phyloP scores from a whole-genome alignment of 2,329 filamentous ascomycete genomes.

The Chrysosphaeria jannelii region DNA sequence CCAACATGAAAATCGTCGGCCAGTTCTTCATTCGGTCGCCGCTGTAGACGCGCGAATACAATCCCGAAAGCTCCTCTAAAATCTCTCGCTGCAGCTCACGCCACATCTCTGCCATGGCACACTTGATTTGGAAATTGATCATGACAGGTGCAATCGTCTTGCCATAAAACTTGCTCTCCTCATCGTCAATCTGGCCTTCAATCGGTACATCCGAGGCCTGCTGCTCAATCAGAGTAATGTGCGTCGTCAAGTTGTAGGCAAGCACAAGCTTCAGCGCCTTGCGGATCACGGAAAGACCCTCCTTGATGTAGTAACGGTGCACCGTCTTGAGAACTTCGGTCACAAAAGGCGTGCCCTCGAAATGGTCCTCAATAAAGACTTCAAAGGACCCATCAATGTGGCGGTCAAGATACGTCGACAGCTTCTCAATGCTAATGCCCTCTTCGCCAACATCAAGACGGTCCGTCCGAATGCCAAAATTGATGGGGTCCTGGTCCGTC shows the following conservation, averaged over 20 bases:
- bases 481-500: slow-evolving; percentile 34
- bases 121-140: slow-evolving; percentile 99
- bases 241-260: slow-evolving; percentile 81
- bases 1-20: slow-evolving; percentile 95
- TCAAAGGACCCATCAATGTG: slow-evolving; percentile 84
- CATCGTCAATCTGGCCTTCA: slow-evolving; percentile 60
- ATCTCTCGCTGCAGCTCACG: slow-evolving; percentile 90
- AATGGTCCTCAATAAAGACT: slow-evolving; percentile 83
- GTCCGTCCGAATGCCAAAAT: slow-evolving; percentile 68
- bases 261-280: slow-evolving; percentile 87
- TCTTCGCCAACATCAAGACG: slow-evolving; percentile 71
- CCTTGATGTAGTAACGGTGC: slow-evolving; percentile 73
- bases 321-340: slow-evolving; percentile 91
- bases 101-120: slow-evolving; percentile 92
- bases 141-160: slow-evolving; percentile 85
- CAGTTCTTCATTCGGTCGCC: slow-evolving; percentile 96
- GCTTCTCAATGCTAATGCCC: slow-evolving; percentile 48
- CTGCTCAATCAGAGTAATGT: slow-evolving; percentile 84
- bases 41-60: slow-evolving; percentile 95
- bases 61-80: slow-evolving; percentile 63
- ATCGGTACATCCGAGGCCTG: slow-evolving; percentile 51
- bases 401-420: slow-evolving; percentile 82
- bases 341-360: slow-evolving; percentile 80
- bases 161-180: slow-evolving; percentile 62
- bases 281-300: slow-evolving; percentile 66